Evolutionary conservation across 306 rosid genomes (phyloP).

Genomic region (Morella rubra): DNA sequence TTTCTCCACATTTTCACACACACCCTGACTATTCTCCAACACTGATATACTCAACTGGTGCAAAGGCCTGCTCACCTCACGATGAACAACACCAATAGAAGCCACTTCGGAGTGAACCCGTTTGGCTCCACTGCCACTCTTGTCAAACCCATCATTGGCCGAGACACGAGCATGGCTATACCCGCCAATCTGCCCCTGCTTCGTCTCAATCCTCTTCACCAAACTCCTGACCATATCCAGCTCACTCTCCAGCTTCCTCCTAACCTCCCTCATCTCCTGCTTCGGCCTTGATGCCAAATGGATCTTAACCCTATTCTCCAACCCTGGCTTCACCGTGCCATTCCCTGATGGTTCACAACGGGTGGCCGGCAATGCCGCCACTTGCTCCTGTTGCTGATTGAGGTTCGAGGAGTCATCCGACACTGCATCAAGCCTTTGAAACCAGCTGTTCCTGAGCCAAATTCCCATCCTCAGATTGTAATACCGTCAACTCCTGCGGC

Average conservation of each 20-base stretch:
- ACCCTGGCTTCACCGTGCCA: conserved; percentile 31
- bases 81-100: conserved; percentile 53
- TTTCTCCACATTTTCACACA: conserved; percentile 70
- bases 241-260: conserved; percentile 68
- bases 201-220: conserved; percentile 74
- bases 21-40: conserved; percentile 69
- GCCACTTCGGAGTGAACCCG: conserved; percentile 70
- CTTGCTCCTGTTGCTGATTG: conserved; percentile 38
- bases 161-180: conserved; percentile 34
- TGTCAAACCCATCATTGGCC: conserved; percentile 36
- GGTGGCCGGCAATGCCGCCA: conserved; percentile 24
- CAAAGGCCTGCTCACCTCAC: conserved; percentile 59
- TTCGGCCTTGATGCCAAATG: conserved; percentile 49
- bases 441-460: conserved; percentile 31
- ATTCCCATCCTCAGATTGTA: conserved; percentile 39
- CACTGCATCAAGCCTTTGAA: conserved; percentile 35
- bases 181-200: conserved; percentile 64
- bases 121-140: conserved; percentile 53
- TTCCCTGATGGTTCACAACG: conserved; percentile 45
- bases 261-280: conserved; percentile 56
- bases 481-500: conserved; percentile 7
- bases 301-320: conserved; percentile 42
- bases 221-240: conserved; percentile 59
- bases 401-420: conserved; percentile 49
- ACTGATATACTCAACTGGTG: conserved; percentile 63